Percentiles rank a stretch among this genome's conserved stretches.
phyloP scores from a whole-genome alignment of 2,329 filamentous ascomycete species.

The Trichothecium sympodiale region DNA sequence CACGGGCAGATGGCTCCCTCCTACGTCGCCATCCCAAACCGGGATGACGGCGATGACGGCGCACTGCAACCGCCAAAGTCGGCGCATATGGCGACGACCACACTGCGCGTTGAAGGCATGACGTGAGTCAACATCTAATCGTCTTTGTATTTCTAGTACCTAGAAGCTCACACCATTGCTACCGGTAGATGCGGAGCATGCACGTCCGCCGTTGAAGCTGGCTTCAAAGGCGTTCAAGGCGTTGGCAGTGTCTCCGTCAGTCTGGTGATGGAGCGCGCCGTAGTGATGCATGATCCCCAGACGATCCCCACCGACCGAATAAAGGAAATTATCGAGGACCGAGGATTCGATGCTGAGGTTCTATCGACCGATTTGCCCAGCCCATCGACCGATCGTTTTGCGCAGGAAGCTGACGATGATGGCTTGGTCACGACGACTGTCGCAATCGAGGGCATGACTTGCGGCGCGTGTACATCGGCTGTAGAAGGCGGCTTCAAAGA shows the following conservation, averaged over 20 bases:
- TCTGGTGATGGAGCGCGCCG: constrained; percentile 90
- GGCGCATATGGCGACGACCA: constrained; percentile 76
- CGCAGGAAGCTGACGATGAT: constrained; percentile 24
- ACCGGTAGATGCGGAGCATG: constrained; percentile 75
- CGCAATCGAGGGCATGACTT: constrained; percentile 81
- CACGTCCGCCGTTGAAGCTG: constrained; percentile 88
- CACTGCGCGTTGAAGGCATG: constrained; percentile 82
- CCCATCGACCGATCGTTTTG: constrained; percentile 22
- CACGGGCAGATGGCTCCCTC: constrained; percentile 34
- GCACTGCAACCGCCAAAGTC: constrained; percentile 19
- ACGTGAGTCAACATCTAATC: constrained; percentile 38
- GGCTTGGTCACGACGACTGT: constrained; percentile 58
- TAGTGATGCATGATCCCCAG: constrained; percentile 76
- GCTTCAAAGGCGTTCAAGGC: constrained; percentile 72
- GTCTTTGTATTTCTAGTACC: constrained; percentile 21
- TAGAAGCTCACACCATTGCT: not conserved
- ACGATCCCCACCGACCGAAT: constrained; percentile 65
- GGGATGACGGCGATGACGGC: constrained; percentile 16
- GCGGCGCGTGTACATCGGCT: constrained; percentile 78
- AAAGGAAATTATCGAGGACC: constrained; percentile 78
- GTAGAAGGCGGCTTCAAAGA: constrained; percentile 72
- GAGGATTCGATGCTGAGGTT: constrained; percentile 85
- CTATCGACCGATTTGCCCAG: constrained; percentile 67
- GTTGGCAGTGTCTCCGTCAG: constrained; percentile 83
- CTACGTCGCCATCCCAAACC: constrained; percentile 34